A percentile compares a stretch with the other conserved stretches of the same genome.
These are phyloP conservation scores for Alternaria sp. DNA, from an alignment of 2,329 filamentous ascomycete genomes.

Conservation along the genomic window DNA sequence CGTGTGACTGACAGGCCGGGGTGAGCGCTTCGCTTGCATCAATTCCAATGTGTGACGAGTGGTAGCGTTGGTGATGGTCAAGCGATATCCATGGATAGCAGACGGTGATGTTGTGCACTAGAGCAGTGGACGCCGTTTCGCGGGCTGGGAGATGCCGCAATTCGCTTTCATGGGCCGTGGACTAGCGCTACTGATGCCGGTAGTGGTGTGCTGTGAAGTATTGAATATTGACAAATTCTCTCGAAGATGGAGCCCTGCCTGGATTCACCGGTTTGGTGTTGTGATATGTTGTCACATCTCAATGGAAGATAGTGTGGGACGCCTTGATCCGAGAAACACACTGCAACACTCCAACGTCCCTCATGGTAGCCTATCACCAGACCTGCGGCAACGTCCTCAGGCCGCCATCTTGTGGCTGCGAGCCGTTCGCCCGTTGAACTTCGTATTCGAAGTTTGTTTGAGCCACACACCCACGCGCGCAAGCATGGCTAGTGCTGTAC, in stretches of 20 bases:
- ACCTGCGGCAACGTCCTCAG: not conserved
- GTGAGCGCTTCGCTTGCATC: conserved; percentile 1
- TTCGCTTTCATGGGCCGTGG: not conserved
- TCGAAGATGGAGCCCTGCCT: not conserved
- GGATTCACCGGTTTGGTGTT: not conserved
- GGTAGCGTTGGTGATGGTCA: conserved; percentile 1
- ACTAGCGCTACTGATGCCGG: not conserved
- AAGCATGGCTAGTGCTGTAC: conserved; percentile 1
- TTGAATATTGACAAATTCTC: not conserved
- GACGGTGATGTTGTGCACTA: conserved; percentile 2
- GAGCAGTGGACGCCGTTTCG: conserved; percentile 5
- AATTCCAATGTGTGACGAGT: conserved; percentile 1
- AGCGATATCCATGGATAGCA: not conserved
- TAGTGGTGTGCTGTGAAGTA: not conserved
- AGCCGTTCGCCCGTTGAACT: conserved; percentile 2
- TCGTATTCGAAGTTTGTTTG: conserved; percentile 2
- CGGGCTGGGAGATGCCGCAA: not conserved
- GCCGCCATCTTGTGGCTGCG: not conserved
- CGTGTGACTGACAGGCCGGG: conserved; percentile 6
- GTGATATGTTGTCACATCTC: not conserved
- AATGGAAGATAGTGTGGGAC: not conserved
- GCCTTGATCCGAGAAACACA: not conserved
- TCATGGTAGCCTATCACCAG: not conserved
- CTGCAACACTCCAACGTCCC: not conserved
- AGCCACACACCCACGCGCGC: not conserved